Evolutionary conservation across 2,329 filamentous ascomycete genomes (phyloP).

Genomic region (Pseudogymnoascus verrucosus): DNA sequence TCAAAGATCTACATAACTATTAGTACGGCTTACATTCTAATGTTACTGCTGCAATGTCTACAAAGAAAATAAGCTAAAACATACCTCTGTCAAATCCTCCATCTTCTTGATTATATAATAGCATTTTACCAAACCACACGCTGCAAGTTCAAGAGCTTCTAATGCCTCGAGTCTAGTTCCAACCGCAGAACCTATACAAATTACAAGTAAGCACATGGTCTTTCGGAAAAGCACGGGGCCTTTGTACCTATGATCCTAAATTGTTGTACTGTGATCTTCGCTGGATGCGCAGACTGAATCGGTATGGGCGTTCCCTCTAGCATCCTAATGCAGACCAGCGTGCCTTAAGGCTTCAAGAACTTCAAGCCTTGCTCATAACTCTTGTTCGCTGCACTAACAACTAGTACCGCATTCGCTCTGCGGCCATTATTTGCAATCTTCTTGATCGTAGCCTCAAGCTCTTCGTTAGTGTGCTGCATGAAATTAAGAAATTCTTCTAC

Average conservation of each 20-base stretch:
- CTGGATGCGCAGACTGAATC: conserved; percentile 38
- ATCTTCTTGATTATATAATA: too few relatives aligned
- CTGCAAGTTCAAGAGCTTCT: too few relatives aligned
- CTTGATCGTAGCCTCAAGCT: conserved; percentile 39
- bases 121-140: too few relatives aligned
- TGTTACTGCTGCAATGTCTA: too few relatives aligned
- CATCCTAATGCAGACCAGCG: conserved; percentile 43
- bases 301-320: conserved; percentile 34
- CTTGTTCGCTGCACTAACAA: conserved; percentile 43
- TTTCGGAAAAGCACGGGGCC: too few relatives aligned
- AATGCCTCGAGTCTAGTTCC: too few relatives aligned
- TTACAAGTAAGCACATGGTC: too few relatives aligned
- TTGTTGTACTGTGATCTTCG: conserved; percentile 33
- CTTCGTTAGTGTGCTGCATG: conserved; percentile 42
- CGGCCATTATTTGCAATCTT: conserved; percentile 46
- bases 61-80: too few relatives aligned
- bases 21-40: too few relatives aligned
- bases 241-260: conserved; percentile 36
- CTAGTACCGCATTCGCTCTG: conserved; percentile 49
- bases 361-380: conserved; percentile 41
- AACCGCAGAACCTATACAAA: too few relatives aligned
- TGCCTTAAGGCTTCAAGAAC: conserved; percentile 41
- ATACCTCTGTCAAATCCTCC: too few relatives aligned
- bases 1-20: too few relatives aligned
- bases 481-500: conserved; percentile 60